A percentile compares a stretch with the other conserved stretches of the same genome.
Conservation (phyloP, 768 basidiomycete genomes). For the Panaeolus papilionaceus region DNA sequence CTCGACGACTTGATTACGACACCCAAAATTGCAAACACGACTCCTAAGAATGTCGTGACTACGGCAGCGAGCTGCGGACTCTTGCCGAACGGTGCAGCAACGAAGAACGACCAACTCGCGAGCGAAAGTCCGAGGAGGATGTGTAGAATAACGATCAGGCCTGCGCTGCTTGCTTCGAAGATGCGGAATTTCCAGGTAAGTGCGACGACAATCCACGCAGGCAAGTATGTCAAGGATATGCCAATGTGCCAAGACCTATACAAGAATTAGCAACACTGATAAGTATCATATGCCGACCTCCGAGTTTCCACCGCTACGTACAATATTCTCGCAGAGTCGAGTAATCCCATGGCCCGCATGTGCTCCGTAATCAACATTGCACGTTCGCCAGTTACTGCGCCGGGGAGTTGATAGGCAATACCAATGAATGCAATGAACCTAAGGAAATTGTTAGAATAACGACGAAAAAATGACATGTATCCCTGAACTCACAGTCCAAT, state of each 20-base stretch:
- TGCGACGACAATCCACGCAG: conserved; percentile 75
- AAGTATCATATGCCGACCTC: neutral
- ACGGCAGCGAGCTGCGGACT: conserved; percentile 77
- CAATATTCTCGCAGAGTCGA: conserved; percentile 72
- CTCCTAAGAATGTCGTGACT: conserved; percentile 65
- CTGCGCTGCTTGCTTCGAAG: conserved; percentile 65
- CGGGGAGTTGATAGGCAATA: conserved; percentile 80
- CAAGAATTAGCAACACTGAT: conserved; percentile 25
- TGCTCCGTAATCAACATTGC: conserved; percentile 70
- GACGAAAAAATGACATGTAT: neutral
- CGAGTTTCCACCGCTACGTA: conserved; percentile 31
- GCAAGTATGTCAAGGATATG: conserved; percentile 71
- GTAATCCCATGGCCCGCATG: conserved; percentile 82
- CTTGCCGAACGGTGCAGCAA: conserved; percentile 73
- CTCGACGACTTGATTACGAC: conserved; percentile 53
- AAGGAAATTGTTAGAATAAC: conserved; percentile 2
- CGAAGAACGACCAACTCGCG: conserved; percentile 75
- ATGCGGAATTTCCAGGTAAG: conserved; percentile 71
- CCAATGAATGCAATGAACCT: conserved; percentile 78
- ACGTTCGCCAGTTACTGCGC: conserved; percentile 70
- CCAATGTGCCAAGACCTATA: conserved; percentile 70
- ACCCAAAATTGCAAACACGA: conserved; percentile 72
- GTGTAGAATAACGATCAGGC: conserved; percentile 67
- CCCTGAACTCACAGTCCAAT: conserved; percentile 61
- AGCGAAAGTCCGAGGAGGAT: conserved; percentile 71